Evolutionary conservation across 345 rosid genomes (phyloP).

Genomic region (Iberis pinnata): DNA sequence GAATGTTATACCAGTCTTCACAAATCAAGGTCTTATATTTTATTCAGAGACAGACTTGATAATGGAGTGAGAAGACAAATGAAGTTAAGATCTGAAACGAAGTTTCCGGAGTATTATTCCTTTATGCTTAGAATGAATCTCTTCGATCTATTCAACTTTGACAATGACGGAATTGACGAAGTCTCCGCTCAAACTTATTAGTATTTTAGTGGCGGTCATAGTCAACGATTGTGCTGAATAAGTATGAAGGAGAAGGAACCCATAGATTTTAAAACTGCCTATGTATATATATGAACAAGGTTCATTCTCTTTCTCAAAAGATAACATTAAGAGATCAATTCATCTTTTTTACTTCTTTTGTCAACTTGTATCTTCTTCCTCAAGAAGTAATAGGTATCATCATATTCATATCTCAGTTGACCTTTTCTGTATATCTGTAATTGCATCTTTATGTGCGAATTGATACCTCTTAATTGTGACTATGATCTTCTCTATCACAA

Average conservation of each 20-base stretch:
- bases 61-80: too few species aligned
- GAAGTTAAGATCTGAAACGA: too few species aligned
- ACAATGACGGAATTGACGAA: conserved; percentile 23
- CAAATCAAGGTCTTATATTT: too few species aligned
- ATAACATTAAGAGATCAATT: conserved; percentile 17
- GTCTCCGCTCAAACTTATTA: conserved; percentile 1
- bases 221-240: conserved; percentile 18
- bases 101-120: too few species aligned
- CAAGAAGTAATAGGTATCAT: conserved; percentile 7
- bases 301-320: neutral
- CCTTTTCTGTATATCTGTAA: neutral
- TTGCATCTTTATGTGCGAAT: too few species aligned
- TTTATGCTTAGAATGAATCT: too few species aligned
- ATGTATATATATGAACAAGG: neutral
- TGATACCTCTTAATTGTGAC: too few species aligned
- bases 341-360: conserved; percentile 5
- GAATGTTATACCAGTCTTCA: too few species aligned
- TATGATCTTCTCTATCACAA: too few species aligned
- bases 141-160: conserved; percentile 12
- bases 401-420: too few species aligned
- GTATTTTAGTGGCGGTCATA: conserved; percentile 12
- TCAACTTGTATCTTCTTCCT: conserved; percentile 16
- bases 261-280: neutral
- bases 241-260: neutral
- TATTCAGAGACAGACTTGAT: too few species aligned